Evolutionary conservation across 768 basidiomycete genomes (phyloP), one percentile per base, ranked within the genome.

Genomic region (Tylopilus rubrobrunneus): DNA sequence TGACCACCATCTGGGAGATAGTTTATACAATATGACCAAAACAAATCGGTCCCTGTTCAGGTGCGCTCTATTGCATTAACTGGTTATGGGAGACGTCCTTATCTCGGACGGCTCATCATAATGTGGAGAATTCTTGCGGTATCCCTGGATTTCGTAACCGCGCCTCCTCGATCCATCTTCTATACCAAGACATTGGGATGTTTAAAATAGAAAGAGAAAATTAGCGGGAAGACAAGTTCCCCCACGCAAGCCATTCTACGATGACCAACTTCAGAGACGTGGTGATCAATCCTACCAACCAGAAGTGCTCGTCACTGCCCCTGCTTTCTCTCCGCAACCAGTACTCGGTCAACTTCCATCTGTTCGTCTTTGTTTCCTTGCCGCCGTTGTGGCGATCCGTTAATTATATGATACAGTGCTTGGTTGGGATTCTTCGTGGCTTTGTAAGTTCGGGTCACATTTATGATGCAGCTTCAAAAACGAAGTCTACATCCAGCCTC

Each of bases 31-130:
- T 34, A 34, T 34, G 33, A 7, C 33, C 33, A 34, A 34, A 34
- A 34, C 5, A 34, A 34, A 10, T 39, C 37, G n/a, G 19, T 19
- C 19, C 19, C 19, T 21, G 11, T 53, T 34, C 40, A 25, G 31
- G 45, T 48, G 39, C 10, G 27, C 29, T 29, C 5, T 9, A 25
- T 39, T n/a, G 36, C 37, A 39, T n/a, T 39, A 7, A 31, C 9
- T 23, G 19, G 29, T 29, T 29, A 29, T 29, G 15, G 25, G 34
- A 7, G 49, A 41, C 6, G 33, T 15, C 23, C 81, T 83, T 45
- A 84, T 56, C 56, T 56, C 25, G 50, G 45, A 55, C 53, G 50
- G 43, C 31, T 19, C 31, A 19, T 36, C 19, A 19, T 19, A 19
- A 19, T 19, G 19, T 19, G 19, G 19, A 44, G 34, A 25, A 27